A percentile compares a stretch with the other conserved stretches of the same genome.
These are phyloP conservation scores for Mallotus nudiflorus DNA, from an alignment of 345 rosid genomes.

Conservation along the genomic window DNA sequence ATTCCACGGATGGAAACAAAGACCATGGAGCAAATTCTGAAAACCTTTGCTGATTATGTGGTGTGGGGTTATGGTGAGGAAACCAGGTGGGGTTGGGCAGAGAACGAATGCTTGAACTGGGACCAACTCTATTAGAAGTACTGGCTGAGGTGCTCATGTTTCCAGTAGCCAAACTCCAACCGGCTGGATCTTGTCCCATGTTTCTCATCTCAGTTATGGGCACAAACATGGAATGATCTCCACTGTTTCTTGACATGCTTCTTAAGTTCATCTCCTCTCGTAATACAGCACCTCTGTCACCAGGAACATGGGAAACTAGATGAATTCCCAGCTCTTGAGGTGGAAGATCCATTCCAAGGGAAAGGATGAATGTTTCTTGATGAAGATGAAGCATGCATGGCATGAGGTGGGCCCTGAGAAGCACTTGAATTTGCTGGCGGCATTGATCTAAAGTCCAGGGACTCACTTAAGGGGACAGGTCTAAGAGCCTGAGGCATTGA, in stretches of 20 bases:
- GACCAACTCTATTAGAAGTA: slow-evolving; percentile 42
- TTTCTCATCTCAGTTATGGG: slow-evolving; percentile 53
- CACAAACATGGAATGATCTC: slow-evolving; percentile 55
- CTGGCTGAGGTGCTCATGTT: slow-evolving; percentile 39
- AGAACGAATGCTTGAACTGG: slow-evolving; percentile 52
- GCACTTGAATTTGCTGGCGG: slow-evolving; percentile 37
- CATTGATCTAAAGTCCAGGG: slow-evolving; percentile 48
- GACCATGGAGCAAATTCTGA: slow-evolving; percentile 71
- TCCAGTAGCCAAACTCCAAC: slow-evolving; percentile 63
- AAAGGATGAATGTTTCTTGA: slow-evolving; percentile 51
- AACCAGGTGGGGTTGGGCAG: slow-evolving; percentile 52
- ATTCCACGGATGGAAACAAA: slow-evolving; percentile 57
- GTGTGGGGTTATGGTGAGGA: slow-evolving; percentile 39
- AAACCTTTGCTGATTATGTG: slow-evolving; percentile 46
- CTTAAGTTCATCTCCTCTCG: slow-evolving; percentile 51
- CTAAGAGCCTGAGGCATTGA: slow-evolving; percentile 42
- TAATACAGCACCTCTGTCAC: slow-evolving; percentile 46
- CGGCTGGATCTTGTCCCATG: slow-evolving; percentile 56
- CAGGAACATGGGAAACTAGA: slow-evolving; percentile 40
- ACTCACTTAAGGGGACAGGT: slow-evolving; percentile 42
- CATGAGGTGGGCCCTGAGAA: slow-evolving; percentile 46
- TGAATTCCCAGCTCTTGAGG: slow-evolving; percentile 47
- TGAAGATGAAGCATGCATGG: slow-evolving; percentile 43
- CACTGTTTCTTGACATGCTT: slow-evolving; percentile 48
- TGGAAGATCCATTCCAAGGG: slow-evolving; percentile 54